Evolutionary conservation across 176 grass and related monocot species (phyloP).

Genomic region (Cymbopogon citratus): DNA sequence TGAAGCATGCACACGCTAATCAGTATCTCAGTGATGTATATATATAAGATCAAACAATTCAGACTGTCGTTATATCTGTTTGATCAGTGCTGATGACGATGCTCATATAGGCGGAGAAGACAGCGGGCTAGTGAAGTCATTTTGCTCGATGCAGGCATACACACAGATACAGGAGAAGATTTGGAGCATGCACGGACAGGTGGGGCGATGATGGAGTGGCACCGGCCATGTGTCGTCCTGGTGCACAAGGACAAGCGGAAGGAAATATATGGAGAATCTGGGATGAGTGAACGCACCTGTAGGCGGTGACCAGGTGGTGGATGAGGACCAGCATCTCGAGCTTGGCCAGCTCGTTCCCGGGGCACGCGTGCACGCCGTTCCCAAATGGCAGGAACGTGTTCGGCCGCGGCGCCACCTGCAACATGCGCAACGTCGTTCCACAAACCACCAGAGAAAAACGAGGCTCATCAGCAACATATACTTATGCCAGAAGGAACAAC

Average conservation of each 20-base stretch:
- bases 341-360: constrained; percentile 91
- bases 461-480: not conserved
- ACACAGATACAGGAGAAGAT: no score
- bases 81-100: not conserved
- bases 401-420: constrained; percentile 71
- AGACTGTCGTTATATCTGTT: constrained; percentile 3
- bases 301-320: constrained; percentile 82
- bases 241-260: constrained; percentile 4
- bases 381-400: constrained; percentile 92
- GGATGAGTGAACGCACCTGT: constrained; percentile 43
- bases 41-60: not conserved
- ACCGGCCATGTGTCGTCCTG: not conserved
- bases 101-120: no score
- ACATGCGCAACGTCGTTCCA: not conserved
- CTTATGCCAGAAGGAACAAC: no score
- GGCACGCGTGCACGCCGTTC: constrained; percentile 81
- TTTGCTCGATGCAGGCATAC: no score
- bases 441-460: not conserved
- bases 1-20: constrained; percentile 10
- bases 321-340: constrained; percentile 89
- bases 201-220: constrained; percentile 1
- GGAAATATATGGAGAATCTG: constrained; percentile 28
- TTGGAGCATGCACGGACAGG: not conserved
- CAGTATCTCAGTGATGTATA: not conserved
- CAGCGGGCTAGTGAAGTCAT: no score